Evolutionary conservation across 108 stramenopile genomes (phyloP).

Genomic region (Cyclotella kingstonii): DNA sequence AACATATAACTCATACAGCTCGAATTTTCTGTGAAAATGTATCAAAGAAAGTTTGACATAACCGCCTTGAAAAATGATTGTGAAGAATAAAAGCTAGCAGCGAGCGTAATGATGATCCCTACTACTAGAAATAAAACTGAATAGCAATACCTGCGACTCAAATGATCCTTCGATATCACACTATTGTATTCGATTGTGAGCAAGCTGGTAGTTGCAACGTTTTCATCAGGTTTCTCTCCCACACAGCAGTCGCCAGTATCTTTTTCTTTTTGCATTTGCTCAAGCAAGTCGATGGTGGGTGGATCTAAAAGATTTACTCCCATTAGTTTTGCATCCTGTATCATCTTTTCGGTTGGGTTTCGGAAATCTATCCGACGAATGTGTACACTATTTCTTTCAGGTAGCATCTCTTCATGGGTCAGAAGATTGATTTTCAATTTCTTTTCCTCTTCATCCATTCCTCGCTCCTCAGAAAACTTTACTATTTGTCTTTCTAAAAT

Average conservation of each 20-base stretch:
- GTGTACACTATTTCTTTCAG: neutral
- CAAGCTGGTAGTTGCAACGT: neutral
- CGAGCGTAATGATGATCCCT: too few relatives aligned
- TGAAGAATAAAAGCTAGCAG: too few relatives aligned
- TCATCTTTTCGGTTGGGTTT: constrained; percentile 36
- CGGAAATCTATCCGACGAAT: constrained; percentile 22
- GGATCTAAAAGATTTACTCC: constrained; percentile 38
- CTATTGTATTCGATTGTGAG: too few relatives aligned
- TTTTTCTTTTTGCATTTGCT: constrained; percentile 12
- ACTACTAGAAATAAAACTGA: too few relatives aligned
- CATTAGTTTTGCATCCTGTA: constrained; percentile 25
- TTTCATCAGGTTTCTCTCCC: neutral
- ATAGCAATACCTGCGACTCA: too few relatives aligned
- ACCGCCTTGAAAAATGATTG: too few relatives aligned
- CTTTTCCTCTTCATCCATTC: constrained; percentile 24
- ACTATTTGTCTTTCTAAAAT: constrained; percentile 14
- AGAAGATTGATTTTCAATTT: constrained; percentile 18
- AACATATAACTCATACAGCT: too few relatives aligned
- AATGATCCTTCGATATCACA: too few relatives aligned
- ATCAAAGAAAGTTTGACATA: too few relatives aligned
- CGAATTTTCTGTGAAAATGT: too few relatives aligned
- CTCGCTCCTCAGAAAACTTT: constrained; percentile 27
- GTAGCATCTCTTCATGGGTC: constrained; percentile 4
- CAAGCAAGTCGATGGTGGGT: constrained; percentile 19
- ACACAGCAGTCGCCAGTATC: neutral